phyloP scores from a whole-genome alignment of 805 yeast genomes.

The Teunomyces funiuensis region DNA sequence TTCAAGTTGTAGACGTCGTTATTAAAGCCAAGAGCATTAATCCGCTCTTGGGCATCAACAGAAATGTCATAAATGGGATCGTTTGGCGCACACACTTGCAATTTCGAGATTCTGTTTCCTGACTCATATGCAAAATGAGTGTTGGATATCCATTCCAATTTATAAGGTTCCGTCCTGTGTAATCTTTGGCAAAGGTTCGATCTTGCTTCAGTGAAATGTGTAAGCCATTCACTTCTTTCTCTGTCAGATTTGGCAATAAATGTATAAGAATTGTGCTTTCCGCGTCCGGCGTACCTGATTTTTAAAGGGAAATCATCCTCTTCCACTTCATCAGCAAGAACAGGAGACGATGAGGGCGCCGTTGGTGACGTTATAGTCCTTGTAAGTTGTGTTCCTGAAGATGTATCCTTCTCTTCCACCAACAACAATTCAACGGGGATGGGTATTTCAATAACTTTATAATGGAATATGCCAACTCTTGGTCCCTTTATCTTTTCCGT shows the following conservation, averaged over 20 bases:
- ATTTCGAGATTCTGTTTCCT: conserved; percentile 45
- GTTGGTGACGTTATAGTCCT: conserved; percentile 17
- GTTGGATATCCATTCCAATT: conserved; percentile 53
- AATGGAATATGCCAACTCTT: conserved; percentile 14
- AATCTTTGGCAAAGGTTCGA: conserved; percentile 30
- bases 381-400: conserved; percentile 14
- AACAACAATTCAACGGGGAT: conserved; percentile 60
- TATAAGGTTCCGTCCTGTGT: conserved; percentile 51
- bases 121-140: conserved; percentile 65
- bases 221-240: conserved; percentile 62
- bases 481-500: conserved; percentile 55
- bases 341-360: conserved; percentile 6
- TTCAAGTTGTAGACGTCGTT: conserved; percentile 25
- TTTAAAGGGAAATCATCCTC: conserved; percentile 46
- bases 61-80: conserved; percentile 48
- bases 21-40: conserved; percentile 22
- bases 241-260: conserved; percentile 46
- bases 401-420: conserved; percentile 43
- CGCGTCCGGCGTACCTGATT: conserved; percentile 54
- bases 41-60: conserved; percentile 18
- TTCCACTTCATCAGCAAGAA: conserved; percentile 21
- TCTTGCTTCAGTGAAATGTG: conserved; percentile 49
- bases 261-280: conserved; percentile 54
- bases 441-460: conserved; percentile 51
- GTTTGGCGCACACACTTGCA: conserved; percentile 52